Conservation (phyloP, 768 basidiomycete genomes). For the Termitomyces sp. region DNA sequence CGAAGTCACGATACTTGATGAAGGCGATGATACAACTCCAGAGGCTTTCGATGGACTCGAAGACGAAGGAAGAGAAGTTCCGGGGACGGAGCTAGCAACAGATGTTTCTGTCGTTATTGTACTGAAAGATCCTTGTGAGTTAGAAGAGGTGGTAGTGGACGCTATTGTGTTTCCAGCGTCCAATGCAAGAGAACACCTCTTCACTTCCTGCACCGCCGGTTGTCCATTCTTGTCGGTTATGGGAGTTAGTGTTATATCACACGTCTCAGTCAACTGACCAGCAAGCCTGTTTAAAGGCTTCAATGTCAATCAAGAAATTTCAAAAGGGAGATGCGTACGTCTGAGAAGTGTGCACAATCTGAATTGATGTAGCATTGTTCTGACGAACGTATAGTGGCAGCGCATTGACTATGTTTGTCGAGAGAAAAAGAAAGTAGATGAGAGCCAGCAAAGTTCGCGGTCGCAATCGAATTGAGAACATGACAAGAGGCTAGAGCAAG, state of each 20-base stretch:
- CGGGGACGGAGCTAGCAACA: neutral
- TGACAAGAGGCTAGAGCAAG: slow-evolving; percentile 26
- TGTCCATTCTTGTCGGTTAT: slow-evolving; percentile 42
- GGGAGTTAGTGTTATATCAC: slow-evolving; percentile 52
- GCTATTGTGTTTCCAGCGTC: slow-evolving; percentile 11
- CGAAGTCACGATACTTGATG: neutral
- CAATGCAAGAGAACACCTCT: slow-evolving; percentile 41
- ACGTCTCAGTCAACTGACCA: slow-evolving; percentile 52
- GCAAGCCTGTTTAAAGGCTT: slow-evolving; percentile 29
- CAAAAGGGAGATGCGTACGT: slow-evolving; percentile 34
- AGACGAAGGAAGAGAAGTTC: slow-evolving; percentile 9
- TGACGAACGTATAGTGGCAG: slow-evolving; percentile 31
- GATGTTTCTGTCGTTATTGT: neutral
- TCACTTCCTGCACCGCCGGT: slow-evolving; percentile 45
- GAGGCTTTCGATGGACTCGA: slow-evolving; percentile 6
- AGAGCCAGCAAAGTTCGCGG: slow-evolving; percentile 30
- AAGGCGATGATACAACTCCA: neutral
- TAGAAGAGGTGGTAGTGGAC: slow-evolving; percentile 3
- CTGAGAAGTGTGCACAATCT: slow-evolving; percentile 35
- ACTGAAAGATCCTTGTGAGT: neutral
- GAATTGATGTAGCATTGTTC: slow-evolving; percentile 30
- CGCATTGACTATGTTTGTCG: slow-evolving; percentile 26
- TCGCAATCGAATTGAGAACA: slow-evolving; percentile 25
- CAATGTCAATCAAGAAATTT: slow-evolving; percentile 2
- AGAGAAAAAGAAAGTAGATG: slow-evolving; percentile 31